Evolutionary conservation across 23 red algal species (phyloP).

Genomic region (Gracilaria vermiculophylla): DNA sequence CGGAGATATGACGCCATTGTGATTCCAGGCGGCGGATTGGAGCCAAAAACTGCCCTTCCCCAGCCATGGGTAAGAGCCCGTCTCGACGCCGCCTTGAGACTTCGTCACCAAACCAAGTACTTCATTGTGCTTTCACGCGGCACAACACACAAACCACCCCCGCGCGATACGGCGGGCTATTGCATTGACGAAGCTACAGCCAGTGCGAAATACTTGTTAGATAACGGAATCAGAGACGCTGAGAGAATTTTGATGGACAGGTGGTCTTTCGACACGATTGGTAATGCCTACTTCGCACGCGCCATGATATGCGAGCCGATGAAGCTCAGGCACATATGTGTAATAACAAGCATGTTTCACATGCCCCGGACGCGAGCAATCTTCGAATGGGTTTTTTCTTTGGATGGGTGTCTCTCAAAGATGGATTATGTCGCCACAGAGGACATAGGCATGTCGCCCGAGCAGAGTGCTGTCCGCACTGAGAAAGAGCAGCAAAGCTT

Average conservation of each 20-base stretch:
- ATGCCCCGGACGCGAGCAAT: constrained; percentile 68
- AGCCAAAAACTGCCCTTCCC: constrained; percentile 15
- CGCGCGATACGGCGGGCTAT: constrained; percentile 41
- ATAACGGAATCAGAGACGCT: constrained; percentile 24
- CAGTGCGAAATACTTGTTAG: constrained; percentile 74
- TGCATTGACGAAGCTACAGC: constrained; percentile 74
- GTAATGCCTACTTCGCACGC: constrained; percentile 82
- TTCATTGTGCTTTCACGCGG: constrained; percentile 83
- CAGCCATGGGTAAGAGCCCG: constrained; percentile 81
- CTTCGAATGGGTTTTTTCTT: constrained; percentile 80
- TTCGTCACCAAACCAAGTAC: constrained; percentile 37
- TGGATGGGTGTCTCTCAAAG: background rate
- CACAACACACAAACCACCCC: constrained; percentile 78
- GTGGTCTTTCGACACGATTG: constrained; percentile 95
- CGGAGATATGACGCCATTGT: constrained; percentile 74
- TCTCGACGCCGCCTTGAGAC: constrained; percentile 62
- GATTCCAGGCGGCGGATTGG: constrained; percentile 81
- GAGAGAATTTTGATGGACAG: constrained; percentile 62
- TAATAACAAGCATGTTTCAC: constrained; percentile 90
- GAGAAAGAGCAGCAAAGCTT: constrained; percentile 59
- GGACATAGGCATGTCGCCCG: constrained; percentile 52
- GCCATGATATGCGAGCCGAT: constrained; percentile 75
- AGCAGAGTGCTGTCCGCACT: background rate
- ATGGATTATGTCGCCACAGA: constrained; percentile 45
- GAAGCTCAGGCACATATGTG: constrained; percentile 32